Evolutionary conservation across 1,284 basidiomycete species (phyloP), one percentile per base, ranked within the genome.

Genomic region (Heliocybe sulcata): DNA sequence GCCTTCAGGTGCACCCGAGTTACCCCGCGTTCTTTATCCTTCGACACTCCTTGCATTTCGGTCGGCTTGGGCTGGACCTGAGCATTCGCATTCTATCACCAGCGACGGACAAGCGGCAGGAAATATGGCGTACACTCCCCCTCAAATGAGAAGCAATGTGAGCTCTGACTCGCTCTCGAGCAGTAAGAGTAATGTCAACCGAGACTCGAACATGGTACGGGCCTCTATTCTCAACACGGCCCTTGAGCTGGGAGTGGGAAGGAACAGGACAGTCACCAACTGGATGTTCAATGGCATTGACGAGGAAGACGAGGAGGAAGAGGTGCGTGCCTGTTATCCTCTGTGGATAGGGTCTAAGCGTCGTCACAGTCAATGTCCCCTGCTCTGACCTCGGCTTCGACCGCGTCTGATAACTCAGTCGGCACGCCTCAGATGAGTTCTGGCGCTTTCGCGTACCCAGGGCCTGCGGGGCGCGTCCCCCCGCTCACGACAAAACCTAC

Each of bases 161-260:
- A 42, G 38, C n/a, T 42, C 38, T 42, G 38, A 42, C 8, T 42
- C 38, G 16, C 6, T 42, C 8, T 16, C 38, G 38, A n/a, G 16
- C 38, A 20, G 12, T 16, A 42, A 42, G 33, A 35, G 33, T 16
- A 35, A 35, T 35, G 33, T 16, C 38, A 49, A 49, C n/a, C 78
- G 83, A 31, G 72, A 80, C 60, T 83, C 83, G 1, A 76, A 72
- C 61, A 64, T 76, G 22, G 69, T 88, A 20, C 77, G 85, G 22
- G 84, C 85, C 1, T 87, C 85, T 14, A 84, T 88, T 35, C 75
- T 87, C 42, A 84, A 88, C 61, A 82, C 75, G 22, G 85, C 85
- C 6, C 70, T 88, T 29, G 73, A 83, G 61, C 74, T 88, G 9
- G 85, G 85, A 3, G 64, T 87, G 16, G 77, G 77, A 23, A 73